Percentiles rank a stretch among this genome's conserved stretches.
Evolutionary conservation across 257 asterid genomes (phyloP).

Genomic region (Gardenia jasminoides): DNA sequence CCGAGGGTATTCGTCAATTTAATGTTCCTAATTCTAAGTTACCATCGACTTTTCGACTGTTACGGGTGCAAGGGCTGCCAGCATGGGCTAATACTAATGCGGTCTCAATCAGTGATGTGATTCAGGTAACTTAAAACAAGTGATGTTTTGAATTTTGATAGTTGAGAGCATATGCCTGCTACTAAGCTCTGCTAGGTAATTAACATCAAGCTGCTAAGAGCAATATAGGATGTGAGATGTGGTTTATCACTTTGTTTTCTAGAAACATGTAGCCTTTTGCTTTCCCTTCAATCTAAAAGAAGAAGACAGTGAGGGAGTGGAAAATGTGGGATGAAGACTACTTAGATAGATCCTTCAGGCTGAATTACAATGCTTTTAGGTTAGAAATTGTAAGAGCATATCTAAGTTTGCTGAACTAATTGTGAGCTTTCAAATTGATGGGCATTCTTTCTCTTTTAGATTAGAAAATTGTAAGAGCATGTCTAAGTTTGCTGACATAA

Average conservation of each 20-base stretch:
- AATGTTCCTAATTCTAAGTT: constrained; percentile 48
- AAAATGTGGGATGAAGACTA: not conserved
- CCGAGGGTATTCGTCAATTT: constrained; percentile 53
- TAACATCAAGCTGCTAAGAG: not conserved
- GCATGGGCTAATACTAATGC: constrained; percentile 92
- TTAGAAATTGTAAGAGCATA: not conserved
- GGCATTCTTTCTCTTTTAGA: not conserved
- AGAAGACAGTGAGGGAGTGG: not conserved
- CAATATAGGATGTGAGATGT: not conserved
- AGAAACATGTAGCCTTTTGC: not conserved
- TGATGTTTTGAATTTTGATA: not conserved
- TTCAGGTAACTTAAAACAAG: constrained; percentile 48
- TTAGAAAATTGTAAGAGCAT: not conserved
- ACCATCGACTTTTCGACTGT: constrained; percentile 59
- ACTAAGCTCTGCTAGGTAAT: not conserved
- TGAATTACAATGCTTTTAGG: not conserved
- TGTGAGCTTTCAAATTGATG: not conserved
- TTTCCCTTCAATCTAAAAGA: not conserved
- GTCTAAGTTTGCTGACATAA: not conserved
- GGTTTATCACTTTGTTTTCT: not conserved
- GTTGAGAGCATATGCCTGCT: not conserved
- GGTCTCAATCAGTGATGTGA: constrained; percentile 78
- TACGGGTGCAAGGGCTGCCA: constrained; percentile 76
- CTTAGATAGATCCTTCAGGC: not conserved
- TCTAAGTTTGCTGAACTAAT: not conserved